Evolutionary conservation across 208 protist species (phyloP).

Genomic region (Acanthamoeba healyi): DNA sequence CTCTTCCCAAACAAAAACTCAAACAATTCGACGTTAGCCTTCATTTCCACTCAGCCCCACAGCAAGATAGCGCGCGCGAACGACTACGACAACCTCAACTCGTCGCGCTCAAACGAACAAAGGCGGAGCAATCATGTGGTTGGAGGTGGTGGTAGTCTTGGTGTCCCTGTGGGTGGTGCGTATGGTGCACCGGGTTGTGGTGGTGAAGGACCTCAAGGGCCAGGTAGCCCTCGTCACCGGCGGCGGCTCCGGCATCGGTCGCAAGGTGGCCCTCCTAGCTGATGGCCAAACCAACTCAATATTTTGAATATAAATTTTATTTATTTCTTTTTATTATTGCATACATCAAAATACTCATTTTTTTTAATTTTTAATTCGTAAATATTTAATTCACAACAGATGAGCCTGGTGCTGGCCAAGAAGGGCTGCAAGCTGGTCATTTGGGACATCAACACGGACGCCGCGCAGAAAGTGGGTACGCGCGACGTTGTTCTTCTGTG

Average conservation of each 20-base stretch:
- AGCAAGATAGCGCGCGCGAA: too few species aligned
- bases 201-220: conserved; percentile 52
- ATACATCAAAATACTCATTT: neutral
- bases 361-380: neutral
- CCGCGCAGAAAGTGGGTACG: conserved; percentile 33
- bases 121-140: neutral
- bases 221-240: conserved; percentile 56
- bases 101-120: too few species aligned
- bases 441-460: conserved; percentile 59
- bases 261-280: neutral
- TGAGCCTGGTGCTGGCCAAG: conserved; percentile 40
- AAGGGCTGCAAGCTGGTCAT: conserved; percentile 58
- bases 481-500: neutral
- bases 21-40: neutral
- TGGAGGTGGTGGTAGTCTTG: neutral
- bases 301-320: neutral
- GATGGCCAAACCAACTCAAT: neutral
- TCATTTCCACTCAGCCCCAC: too few species aligned
- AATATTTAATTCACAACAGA: neutral
- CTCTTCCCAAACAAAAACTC: neutral
- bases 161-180: conserved; percentile 5
- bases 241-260: conserved; percentile 33
- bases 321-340: neutral
- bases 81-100: too few species aligned
- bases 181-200: neutral